A percentile compares a stretch with the other conserved stretches of the same genome.
Evolutionary conservation across 108 stramenopile species (phyloP).

Genomic region (Pseudonitzschia multiseries): DNA sequence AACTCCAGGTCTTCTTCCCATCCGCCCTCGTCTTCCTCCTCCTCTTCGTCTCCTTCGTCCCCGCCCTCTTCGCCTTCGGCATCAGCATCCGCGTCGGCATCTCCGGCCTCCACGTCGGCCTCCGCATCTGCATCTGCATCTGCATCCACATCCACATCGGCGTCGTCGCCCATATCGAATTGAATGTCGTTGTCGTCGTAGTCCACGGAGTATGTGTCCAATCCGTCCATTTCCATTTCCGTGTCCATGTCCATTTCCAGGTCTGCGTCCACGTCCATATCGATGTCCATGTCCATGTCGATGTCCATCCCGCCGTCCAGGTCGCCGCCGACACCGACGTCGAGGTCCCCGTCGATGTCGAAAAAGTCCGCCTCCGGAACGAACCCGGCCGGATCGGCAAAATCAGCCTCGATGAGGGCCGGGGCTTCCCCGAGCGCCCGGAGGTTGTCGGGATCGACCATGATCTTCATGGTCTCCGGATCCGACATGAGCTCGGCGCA

Average conservation of each 20-base stretch:
- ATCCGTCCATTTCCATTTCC: not conserved
- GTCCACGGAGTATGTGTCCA: not conserved
- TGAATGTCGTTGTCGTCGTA: conserved; percentile 6
- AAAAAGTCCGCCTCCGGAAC: conserved; percentile 30
- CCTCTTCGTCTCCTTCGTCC: not conserved
- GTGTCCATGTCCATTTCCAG: no score
- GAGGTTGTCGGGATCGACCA: conserved; percentile 58
- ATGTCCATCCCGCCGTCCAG: not conserved
- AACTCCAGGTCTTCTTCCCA: conserved; percentile 23
- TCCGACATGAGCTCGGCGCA: conserved; percentile 53
- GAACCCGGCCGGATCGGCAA: conserved; percentile 41
- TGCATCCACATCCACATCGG: conserved; percentile 15
- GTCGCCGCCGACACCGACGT: conserved; percentile 10
- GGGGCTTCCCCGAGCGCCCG: conserved; percentile 54
- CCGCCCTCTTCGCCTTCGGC: not conserved
- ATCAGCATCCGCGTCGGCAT: not conserved
- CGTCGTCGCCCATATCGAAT: conserved; percentile 27
- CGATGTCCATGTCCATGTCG: not conserved
- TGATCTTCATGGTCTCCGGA: conserved; percentile 55
- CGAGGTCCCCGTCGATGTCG: conserved; percentile 24
- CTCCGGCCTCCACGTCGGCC: not conserved
- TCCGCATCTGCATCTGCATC: conserved; percentile 26
- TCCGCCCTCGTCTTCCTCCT: conserved; percentile 3
- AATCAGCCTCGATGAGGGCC: conserved; percentile 46
- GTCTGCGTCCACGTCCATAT: not conserved